Base-by-base conservation (phyloP, 2,329 filamentous ascomycete genomes). In the Xylaria sp. region DNA sequence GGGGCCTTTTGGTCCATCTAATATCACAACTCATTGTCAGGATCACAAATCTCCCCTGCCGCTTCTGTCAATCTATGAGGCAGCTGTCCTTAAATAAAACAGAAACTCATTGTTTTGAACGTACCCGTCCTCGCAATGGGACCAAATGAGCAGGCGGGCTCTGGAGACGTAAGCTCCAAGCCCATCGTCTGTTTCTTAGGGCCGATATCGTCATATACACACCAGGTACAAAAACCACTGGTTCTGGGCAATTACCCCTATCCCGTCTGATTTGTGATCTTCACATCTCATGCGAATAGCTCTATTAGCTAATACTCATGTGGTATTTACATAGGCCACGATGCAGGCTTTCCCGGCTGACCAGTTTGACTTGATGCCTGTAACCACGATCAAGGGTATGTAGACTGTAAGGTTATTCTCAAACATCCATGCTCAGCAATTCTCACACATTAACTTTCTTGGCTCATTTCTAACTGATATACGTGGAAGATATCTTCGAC, bases 401-500 rank as follows among this genome's bases (percentile, higher is more conserved):
- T 66, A 36, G 56, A 42, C 60, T 58, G 25, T 57, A 54, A 53
- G 31, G 50, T 6, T 50, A 20, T 47, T 56, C 39, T 27, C 53
- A 25, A 9, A 11, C 6, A 31, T 55, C 45, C 47, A 33, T 54
- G 56, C 38, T 15, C 13, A 10, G 13, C 20, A 5, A 22, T 45
- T 3, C 4, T 22, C 42, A 22, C 20, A 45, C 3, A 13, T 22
- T 44, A 27, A n/a, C 6, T 29, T 27, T 5, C 27, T 29, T 45
- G 11, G 11, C 57, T 44, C 51, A 59, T 27, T 38, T 39, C 31
- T 51, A 49, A 29, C 49, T 50, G 25, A 67, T 13, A 36, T 27
- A 13, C 15, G 22, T n/a, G 22, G 2, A 57, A 90, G 93, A 96
- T 76, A 89, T 97, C 73, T 97, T 97, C 78, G 84, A 89, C 57